Evolutionary conservation across 2,329 filamentous ascomycete genomes (phyloP), one percentile per base, ranked within the genome.

Genomic region (Apiospora aurea): DNA sequence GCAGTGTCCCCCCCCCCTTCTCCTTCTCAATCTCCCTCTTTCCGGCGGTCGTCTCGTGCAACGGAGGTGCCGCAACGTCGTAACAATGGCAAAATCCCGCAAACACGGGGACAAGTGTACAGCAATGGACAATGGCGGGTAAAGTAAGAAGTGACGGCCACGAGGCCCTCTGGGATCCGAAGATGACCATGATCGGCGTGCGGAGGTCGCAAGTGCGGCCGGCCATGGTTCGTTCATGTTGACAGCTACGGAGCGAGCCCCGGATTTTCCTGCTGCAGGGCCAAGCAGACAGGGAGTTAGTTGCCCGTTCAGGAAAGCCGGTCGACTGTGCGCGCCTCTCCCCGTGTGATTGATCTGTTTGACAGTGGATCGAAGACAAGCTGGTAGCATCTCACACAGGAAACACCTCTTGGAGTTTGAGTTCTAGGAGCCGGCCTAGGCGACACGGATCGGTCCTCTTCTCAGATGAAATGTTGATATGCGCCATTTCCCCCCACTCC

Each of bases 301-400:
- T 69, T 69, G 67, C 67, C 67, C 29, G 43, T 51, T 69, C 26
- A 69, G 67, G 67, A 34, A 69, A 69, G 29, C 67, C 44, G 67
- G 44, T 24, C 38, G 64, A 43, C 10, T 43, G 43, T 26, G 26
- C 11, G 64, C n/a, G 38, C 38, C 38, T 67, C 38, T 46, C 64
- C 44, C 14, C 44, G 16, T 18, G 16, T 21, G 5, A 46, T 21
- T 18, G 16, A 18, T 46, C 6, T 46, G 44, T 46, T 21, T 46
- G 5, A 46, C 44, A 13, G n/a, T 51, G 24, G 49, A 26, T 8
- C 5, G n/a, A 11, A 51, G 24, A 8, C 24, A 26, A 3, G 26
- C 26, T 29, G 26, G 26, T 29, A 29, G 16, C 8, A 24, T 13
- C 24, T 53, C 24, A 16, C 11, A 53, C 49, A 16, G 8, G 24